phyloP scores from a whole-genome alignment of 495 filamentous ascomycete genomes.

The Xylaria telfairii region DNA sequence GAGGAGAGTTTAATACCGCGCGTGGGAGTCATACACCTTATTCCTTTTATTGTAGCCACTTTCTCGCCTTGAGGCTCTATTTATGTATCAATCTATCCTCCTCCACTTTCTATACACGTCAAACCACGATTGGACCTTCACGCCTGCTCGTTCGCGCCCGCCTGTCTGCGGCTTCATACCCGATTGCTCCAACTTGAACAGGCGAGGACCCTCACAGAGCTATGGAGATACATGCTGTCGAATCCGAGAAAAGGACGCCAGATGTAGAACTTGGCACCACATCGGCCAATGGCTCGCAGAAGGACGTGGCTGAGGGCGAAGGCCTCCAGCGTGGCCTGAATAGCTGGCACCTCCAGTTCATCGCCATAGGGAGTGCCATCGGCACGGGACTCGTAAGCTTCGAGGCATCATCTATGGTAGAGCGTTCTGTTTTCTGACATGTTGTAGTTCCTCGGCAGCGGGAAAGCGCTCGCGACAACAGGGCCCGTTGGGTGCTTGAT shows the following conservation, averaged over 20 bases:
- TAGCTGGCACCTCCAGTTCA: constrained; percentile 66
- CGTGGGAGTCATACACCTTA: neutral
- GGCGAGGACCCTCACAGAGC: neutral
- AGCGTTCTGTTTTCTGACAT: neutral
- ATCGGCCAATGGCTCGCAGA: constrained; percentile 30
- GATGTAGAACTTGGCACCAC: constrained; percentile 21
- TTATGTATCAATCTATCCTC: constrained; percentile 16
- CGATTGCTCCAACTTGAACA: neutral
- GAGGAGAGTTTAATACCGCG: neutral
- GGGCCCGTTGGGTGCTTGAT: constrained; percentile 73
- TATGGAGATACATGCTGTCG: constrained; percentile 14
- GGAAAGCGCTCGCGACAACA: constrained; percentile 63
- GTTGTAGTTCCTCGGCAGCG: constrained; percentile 67
- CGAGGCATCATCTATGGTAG: neutral
- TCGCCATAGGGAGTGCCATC: constrained; percentile 73
- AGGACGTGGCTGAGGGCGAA: constrained; percentile 35
- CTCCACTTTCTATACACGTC: neutral
- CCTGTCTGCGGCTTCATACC: constrained; percentile 1
- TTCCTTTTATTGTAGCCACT: constrained; percentile 10
- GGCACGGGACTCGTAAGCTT: constrained; percentile 65
- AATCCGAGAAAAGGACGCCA: constrained; percentile 17
- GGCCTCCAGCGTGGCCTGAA: constrained; percentile 39
- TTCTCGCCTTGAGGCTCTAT: constrained; percentile 9
- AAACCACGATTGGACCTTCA: neutral
- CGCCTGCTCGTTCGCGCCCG: neutral